Conservation (phyloP, 805 yeast species). For the Jamesozyma jinghongensis region DNA sequence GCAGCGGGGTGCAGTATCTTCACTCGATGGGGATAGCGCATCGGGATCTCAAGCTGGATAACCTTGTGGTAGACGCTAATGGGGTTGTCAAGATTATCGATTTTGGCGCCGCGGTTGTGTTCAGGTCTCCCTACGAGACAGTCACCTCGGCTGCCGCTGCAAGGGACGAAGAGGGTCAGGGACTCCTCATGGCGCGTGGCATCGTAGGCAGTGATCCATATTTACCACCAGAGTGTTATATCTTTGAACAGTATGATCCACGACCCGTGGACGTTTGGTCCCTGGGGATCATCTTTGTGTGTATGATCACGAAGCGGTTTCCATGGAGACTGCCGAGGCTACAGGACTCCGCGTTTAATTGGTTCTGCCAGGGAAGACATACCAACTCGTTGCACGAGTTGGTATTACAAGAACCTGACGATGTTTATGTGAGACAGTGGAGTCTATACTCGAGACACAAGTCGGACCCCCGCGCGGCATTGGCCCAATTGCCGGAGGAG, state of each 20-base stretch:
- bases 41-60: conserved; percentile 84
- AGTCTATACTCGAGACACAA: conserved; percentile 13
- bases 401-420: conserved; percentile 33
- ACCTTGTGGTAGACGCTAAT: conserved; percentile 73
- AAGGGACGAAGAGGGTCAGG: background rate
- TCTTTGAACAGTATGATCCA: conserved; percentile 74
- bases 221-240: conserved; percentile 83
- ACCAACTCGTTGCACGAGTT: conserved; percentile 56
- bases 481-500: conserved; percentile 60
- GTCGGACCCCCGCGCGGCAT: conserved; percentile 22
- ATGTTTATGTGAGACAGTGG: background rate
- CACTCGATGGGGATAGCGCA: conserved; percentile 85
- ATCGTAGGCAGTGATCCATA: conserved; percentile 86
- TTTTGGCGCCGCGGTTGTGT: conserved; percentile 89
- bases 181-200: conserved; percentile 32
- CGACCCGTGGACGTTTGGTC: conserved; percentile 93
- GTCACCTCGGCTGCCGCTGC: conserved; percentile 30
- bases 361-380: conserved; percentile 63
- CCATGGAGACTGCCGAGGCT: conserved; percentile 88
- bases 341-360: conserved; percentile 68
- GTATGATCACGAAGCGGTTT: conserved; percentile 82
- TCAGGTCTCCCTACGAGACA: conserved; percentile 74
- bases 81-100: conserved; percentile 89
- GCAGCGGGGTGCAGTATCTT: conserved; percentile 71
- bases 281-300: conserved; percentile 77